phyloP scores from a whole-genome alignment of 2,329 filamentous ascomycete genomes.

The Hypoxylon sp. region DNA sequence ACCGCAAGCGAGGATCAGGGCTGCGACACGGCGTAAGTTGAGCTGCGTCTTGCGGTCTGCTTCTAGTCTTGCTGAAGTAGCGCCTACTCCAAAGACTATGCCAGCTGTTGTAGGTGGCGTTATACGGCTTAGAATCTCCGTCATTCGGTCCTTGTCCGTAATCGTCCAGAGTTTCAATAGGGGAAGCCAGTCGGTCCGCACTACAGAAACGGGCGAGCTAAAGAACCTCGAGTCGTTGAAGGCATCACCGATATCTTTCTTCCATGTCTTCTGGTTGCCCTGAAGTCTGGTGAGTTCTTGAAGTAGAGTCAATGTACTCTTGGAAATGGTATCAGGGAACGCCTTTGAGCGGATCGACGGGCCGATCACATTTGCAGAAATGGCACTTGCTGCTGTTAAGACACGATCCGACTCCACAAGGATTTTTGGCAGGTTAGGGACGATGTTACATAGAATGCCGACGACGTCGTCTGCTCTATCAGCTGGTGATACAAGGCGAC shows the following conservation, averaged over 20 bases:
- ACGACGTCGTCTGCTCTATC: slow-evolving; percentile 81
- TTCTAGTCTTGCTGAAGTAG: slow-evolving; percentile 92
- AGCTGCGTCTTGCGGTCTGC: slow-evolving; percentile 94
- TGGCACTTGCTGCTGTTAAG: slow-evolving; percentile 80
- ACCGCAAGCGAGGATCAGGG: slow-evolving; percentile 82
- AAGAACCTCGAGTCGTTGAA: slow-evolving; percentile 94
- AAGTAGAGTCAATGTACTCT: slow-evolving; percentile 78
- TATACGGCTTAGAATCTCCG: slow-evolving; percentile 84
- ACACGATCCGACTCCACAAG: slow-evolving; percentile 90
- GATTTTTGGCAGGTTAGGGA: slow-evolving; percentile 85
- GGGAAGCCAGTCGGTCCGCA: slow-evolving; percentile 83
- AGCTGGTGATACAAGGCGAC: slow-evolving; percentile 53
- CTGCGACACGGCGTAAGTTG: slow-evolving; percentile 85
- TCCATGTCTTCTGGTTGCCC: slow-evolving; percentile 90
- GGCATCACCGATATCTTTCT: slow-evolving; percentile 90
- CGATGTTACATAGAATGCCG: slow-evolving; percentile 81
- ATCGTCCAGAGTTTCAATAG: slow-evolving; percentile 87
- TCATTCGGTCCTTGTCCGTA: slow-evolving; percentile 88
- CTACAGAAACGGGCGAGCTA: slow-evolving; percentile 73
- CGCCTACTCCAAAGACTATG: slow-evolving; percentile 98
- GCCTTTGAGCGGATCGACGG: slow-evolving; percentile 86
- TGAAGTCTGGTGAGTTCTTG: slow-evolving; percentile 83
- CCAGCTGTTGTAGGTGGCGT: slow-evolving; percentile 91
- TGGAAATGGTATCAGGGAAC: slow-evolving; percentile 88
- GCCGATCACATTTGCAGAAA: slow-evolving; percentile 86